Conservation (phyloP, 345 rosid genomes). For the Murraya paniculata region DNA sequence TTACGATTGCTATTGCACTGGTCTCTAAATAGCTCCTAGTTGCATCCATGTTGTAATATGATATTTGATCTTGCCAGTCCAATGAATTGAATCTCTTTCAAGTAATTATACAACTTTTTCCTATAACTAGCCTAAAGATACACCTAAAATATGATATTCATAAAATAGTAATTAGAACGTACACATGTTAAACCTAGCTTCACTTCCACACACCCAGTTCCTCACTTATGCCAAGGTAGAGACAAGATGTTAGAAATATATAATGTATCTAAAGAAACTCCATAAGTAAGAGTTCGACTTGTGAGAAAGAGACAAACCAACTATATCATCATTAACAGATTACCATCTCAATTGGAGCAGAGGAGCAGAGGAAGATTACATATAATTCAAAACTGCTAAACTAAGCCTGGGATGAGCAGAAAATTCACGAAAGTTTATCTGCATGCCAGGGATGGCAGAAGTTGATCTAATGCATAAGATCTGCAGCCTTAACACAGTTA, state of each 20-base stretch:
- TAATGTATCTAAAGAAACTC: background rate
- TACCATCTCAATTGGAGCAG: background rate
- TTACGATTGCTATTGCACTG: background rate
- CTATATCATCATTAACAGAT: background rate
- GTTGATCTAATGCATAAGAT: constrained; percentile 5
- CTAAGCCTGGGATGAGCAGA: background rate
- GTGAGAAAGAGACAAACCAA: background rate
- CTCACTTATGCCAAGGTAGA: background rate
- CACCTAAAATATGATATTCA: background rate
- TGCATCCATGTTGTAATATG: too few species aligned
- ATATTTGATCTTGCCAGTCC: background rate
- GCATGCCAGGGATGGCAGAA: background rate
- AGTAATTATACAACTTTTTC: background rate
- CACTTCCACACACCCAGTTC: background rate
- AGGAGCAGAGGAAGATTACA: background rate
- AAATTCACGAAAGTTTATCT: constrained; percentile 1
- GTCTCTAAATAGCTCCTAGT: background rate
- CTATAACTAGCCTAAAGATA: background rate
- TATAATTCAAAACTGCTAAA: background rate
- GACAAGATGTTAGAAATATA: background rate
- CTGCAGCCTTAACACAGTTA: background rate
- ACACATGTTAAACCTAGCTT: background rate
- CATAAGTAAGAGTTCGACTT: background rate
- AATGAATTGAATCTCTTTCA: background rate
- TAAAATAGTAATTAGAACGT: background rate